Evolutionary conservation across 768 basidiomycete species (phyloP), one percentile per base, ranked within the genome.

Genomic region (Lactarius hengduanensis): DNA sequence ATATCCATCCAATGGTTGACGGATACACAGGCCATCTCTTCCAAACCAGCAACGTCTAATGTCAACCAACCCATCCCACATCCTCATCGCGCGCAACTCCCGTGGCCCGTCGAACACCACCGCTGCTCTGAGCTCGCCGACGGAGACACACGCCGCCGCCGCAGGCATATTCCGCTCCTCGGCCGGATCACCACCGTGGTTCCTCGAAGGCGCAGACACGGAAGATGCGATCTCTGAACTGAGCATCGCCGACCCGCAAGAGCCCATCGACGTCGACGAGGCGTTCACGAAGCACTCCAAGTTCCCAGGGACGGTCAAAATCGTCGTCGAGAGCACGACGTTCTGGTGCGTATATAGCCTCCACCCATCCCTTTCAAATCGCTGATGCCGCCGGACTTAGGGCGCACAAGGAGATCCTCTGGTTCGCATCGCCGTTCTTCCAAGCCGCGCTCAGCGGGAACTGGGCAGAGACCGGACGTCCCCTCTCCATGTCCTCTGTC

Each of bases 371-470:
- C 67, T 57, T 36, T 59, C 55, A 70, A 40, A 40, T 41, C 28
- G 59, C 62, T 59, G 45, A 36, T 18, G 41, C 41, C 36, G 20
- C 2, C n/a, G 34, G 45, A 45, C 55, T 55, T 73, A 94, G 92
- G 92, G 89, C 90, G 0, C 94, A 96, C 78, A 94, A 92, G 75
- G 94, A 96, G 74, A 86, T 96, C 34, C 79, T 96, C 7, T 90
- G 88, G 77, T 96, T 94, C 74, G 90, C 94, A 4, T 95, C 93
- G n/a, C 92, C 94, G 0, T 96, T 96, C 81, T 96, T 96, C 75
- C 89, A 95, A 76, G 92, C 92, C 20, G 89, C 93, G 10, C 79
- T 96, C 57, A 92, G 92, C 71, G 94, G 94, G 9, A 86, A 91
- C 72, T 96, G 94, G 94, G 90, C 91, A 15, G 94, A 96, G 78